Conservation (phyloP, 441 rosid genomes). For the Viola pubescens region DNA sequence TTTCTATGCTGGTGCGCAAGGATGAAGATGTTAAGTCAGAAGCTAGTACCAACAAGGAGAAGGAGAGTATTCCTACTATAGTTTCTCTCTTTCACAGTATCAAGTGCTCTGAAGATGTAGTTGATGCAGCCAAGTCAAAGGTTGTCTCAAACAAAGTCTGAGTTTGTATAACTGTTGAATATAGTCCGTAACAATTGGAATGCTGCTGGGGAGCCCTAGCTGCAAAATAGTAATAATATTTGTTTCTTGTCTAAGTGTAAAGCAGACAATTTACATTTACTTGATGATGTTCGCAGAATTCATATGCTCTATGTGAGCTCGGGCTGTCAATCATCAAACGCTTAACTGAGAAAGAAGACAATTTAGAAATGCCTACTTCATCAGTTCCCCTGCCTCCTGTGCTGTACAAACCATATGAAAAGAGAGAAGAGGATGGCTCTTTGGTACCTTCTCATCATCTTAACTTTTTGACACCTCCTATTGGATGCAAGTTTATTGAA, state of each 20-base stretch:
- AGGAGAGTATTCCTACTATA: conserved; percentile 50
- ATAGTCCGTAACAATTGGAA: too few species aligned
- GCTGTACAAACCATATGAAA: conserved; percentile 60
- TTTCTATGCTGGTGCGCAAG: conserved; percentile 67
- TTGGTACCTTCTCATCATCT: conserved; percentile 35
- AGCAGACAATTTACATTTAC: conserved; percentile 13
- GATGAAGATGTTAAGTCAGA: conserved; percentile 84
- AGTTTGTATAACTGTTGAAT: conserved; percentile 9
- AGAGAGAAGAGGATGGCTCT: conserved; percentile 51
- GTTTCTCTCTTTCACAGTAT: conserved; percentile 56
- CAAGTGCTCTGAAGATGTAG: conserved; percentile 69
- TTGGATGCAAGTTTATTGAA: background rate
- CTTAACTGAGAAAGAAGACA: conserved; percentile 46
- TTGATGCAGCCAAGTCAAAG: conserved; percentile 74
- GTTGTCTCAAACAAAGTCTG: conserved; percentile 23
- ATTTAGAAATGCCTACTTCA: conserved; percentile 31
- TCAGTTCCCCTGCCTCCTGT: conserved; percentile 53
- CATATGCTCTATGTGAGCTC: conserved; percentile 86
- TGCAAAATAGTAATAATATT: too few species aligned
- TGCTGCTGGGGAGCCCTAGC: too few species aligned
- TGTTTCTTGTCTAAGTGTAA: background rate
- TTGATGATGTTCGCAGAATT: conserved; percentile 52
- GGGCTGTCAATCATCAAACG: conserved; percentile 69
- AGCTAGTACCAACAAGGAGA: conserved; percentile 45
- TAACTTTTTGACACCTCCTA: background rate